A percentile compares a stretch with the other conserved stretches of the same genome.
Conservation (phyloP, 225 moss, liverwort and hornwort species). For the Antitrichia curtipendula region DNA sequence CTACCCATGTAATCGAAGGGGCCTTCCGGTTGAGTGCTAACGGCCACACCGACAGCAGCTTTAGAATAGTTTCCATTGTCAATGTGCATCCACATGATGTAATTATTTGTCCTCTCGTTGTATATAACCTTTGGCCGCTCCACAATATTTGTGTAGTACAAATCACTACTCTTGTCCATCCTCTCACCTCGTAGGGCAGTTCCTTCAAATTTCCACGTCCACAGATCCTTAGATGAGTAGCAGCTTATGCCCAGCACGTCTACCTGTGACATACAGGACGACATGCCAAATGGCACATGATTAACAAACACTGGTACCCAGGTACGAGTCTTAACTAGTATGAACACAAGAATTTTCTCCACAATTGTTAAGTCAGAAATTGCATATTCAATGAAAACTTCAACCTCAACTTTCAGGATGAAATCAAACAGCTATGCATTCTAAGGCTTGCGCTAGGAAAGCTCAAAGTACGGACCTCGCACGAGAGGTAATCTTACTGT, state of each 20-base stretch:
- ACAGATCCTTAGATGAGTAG: constrained; percentile 95
- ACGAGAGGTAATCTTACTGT: not conserved
- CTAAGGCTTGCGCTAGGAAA: not conserved
- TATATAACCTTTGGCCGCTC: constrained; percentile 96
- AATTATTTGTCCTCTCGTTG: constrained; percentile 66
- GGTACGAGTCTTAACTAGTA: not conserved
- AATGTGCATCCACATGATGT: constrained; percentile 98
- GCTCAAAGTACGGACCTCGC: not conserved
- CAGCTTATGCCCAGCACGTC: constrained; percentile 92
- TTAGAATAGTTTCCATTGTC: constrained; percentile 92
- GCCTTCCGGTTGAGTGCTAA: constrained; percentile 69
- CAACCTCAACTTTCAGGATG: not conserved
- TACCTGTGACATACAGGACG: constrained; percentile 39
- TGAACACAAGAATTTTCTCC: not conserved
- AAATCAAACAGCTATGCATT: not conserved
- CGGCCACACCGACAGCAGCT: constrained; percentile 85
- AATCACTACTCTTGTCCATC: constrained; percentile 56
- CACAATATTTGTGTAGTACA: constrained; percentile 67
- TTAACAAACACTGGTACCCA: not conserved
- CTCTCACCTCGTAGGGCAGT: constrained; percentile 49
- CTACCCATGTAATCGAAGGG: constrained; percentile 84
- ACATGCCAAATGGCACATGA: not conserved
- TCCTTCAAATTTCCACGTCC: constrained; percentile 94
- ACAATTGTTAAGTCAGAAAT: not conserved
- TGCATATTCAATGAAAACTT: not conserved